These are phyloP conservation scores for Starmerella cellae DNA, from an alignment of 805 yeast species.

Conservation along the genomic window DNA sequence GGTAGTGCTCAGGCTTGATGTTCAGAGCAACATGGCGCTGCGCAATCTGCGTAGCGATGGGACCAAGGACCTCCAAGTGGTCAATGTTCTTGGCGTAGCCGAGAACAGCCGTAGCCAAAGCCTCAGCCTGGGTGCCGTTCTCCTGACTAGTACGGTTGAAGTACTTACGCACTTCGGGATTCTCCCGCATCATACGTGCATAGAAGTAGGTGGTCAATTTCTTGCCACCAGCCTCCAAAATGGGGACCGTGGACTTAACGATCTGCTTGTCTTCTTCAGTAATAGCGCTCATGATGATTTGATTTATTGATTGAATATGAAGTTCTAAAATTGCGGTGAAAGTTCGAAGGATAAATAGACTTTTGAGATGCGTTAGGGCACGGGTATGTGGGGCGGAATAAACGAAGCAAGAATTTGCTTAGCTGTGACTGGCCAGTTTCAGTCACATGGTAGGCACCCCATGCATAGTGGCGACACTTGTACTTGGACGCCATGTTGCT, in stretches of 20 bases:
- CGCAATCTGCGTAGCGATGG: constrained; percentile 46
- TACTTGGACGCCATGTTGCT: too few relatives aligned
- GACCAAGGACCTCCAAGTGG: constrained; percentile 39
- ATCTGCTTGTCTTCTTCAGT: constrained; percentile 7
- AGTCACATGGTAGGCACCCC: too few relatives aligned
- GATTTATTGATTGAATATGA: too few relatives aligned
- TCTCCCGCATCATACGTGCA: constrained; percentile 38
- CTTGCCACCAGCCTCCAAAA: constrained; percentile 42
- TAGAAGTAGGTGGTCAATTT: constrained; percentile 44
- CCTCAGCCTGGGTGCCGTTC: constrained; percentile 45
- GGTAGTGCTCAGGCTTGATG: constrained; percentile 51
- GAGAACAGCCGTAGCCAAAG: constrained; percentile 48
- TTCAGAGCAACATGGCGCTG: constrained; percentile 55
- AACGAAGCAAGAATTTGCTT: too few relatives aligned
- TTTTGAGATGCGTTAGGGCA: too few relatives aligned
- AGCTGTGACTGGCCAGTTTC: too few relatives aligned
- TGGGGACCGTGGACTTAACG: constrained; percentile 33
- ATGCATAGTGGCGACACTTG: too few relatives aligned
- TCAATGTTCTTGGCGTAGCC: constrained; percentile 53
- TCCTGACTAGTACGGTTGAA: constrained; percentile 50
- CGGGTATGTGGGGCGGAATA: too few relatives aligned
- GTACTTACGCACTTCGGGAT: constrained; percentile 44
- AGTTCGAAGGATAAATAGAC: too few relatives aligned
- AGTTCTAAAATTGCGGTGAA: too few relatives aligned
- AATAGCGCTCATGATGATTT: too few relatives aligned